Percentiles rank a stretch among this genome's conserved stretches.
Evolutionary conservation across 257 asterid species (phyloP).

Genomic region (Solanum habrochaites): DNA sequence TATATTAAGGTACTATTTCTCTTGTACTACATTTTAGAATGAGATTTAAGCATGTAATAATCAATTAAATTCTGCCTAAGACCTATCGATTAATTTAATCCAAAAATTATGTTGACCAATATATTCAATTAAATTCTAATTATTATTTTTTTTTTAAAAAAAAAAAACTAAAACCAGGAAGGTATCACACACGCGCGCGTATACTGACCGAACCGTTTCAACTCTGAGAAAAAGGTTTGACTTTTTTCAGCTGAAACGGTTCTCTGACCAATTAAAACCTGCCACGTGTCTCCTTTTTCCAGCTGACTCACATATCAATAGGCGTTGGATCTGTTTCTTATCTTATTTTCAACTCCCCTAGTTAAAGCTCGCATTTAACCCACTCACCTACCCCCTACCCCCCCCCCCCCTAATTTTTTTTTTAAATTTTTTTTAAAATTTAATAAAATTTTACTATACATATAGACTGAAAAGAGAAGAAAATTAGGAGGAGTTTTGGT

Average conservation of each 20-base stretch:
- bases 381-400: background rate
- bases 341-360: conserved; percentile 1
- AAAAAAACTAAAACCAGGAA: background rate
- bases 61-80: background rate
- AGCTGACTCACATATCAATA: conserved; percentile 3
- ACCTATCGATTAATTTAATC: background rate
- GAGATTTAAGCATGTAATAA: background rate
- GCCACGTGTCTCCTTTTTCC: conserved; percentile 24
- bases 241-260: conserved; percentile 24
- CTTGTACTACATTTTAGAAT: background rate
- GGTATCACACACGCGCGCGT: conserved; percentile 1
- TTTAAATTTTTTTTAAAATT: background rate
- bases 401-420: accelerated
- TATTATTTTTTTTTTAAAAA: background rate
- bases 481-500: background rate
- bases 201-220: background rate
- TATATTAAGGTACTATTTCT: background rate
- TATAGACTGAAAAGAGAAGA: background rate
- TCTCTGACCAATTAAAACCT: background rate
- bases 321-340: conserved; percentile 39
- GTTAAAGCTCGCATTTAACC: conserved; percentile 56
- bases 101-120: background rate
- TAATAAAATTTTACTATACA: conserved; percentile 5
- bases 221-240: conserved; percentile 24
- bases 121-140: background rate